Conservation (phyloP, 1,284 basidiomycete species). For the Fistulinella cinereoalba region DNA sequence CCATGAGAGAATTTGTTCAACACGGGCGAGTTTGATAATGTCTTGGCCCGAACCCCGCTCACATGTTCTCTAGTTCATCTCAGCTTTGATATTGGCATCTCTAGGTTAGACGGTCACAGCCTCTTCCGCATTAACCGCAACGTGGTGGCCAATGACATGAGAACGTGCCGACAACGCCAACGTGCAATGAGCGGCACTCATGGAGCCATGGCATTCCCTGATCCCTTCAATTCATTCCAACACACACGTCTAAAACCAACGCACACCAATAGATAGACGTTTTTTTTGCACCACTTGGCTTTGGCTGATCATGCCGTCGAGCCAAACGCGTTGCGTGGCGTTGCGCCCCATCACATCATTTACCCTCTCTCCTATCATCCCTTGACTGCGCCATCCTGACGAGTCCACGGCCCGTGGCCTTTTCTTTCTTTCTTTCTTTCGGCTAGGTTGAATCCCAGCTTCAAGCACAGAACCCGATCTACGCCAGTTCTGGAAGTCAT, state of each 20-base stretch:
- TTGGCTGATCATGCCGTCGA: conserved; percentile 15
- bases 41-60: conserved; percentile 17
- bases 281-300: conserved; percentile 9
- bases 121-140: conserved; percentile 10
- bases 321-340: conserved; percentile 3
- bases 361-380: conserved; percentile 12
- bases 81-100: conserved; percentile 8
- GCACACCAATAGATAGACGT: no score
- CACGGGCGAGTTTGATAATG: conserved; percentile 15
- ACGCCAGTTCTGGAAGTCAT: conserved; percentile 19
- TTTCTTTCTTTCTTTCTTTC: conserved; percentile 23
- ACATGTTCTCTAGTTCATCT: conserved; percentile 13
- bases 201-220: conserved; percentile 10
- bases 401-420: conserved; percentile 22
- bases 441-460: conserved; percentile 25
- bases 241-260: no score
- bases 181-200: no score
- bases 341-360: conserved; percentile 15
- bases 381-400: conserved; percentile 15
- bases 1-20: conserved; percentile 16
- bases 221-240: conserved; percentile 24
- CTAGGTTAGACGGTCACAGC: conserved; percentile 20
- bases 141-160: conserved; percentile 27
- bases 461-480: conserved; percentile 19
- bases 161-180: conserved; percentile 25